A percentile compares a stretch with the other conserved stretches of the same genome.
phyloP scores from a whole-genome alignment of 768 basidiomycete species.

The Termitomyces eurrhizus region DNA sequence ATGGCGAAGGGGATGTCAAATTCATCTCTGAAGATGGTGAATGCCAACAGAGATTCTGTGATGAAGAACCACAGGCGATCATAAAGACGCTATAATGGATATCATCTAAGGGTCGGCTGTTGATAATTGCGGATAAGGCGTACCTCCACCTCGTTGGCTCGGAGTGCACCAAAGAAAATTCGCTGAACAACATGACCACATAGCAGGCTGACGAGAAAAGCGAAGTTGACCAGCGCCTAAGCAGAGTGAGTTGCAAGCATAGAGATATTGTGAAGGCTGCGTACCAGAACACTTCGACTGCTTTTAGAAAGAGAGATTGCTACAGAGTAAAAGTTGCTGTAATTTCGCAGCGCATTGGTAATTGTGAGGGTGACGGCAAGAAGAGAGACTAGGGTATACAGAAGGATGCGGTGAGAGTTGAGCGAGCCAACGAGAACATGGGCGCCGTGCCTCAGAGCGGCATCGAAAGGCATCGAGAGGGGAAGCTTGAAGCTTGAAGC shows the following conservation, averaged over 20 bases:
- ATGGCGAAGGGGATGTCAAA: slow-evolving; percentile 90
- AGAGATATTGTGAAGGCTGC: slow-evolving; percentile 15
- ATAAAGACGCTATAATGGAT: slow-evolving; percentile 73
- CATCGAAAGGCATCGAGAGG: slow-evolving; percentile 44
- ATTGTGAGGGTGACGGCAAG: slow-evolving; percentile 70
- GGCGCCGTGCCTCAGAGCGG: slow-evolving; percentile 46
- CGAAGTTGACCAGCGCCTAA: slow-evolving; percentile 90
- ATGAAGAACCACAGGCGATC: slow-evolving; percentile 97
- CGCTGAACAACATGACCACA: slow-evolving; percentile 76
- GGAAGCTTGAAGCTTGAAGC: background rate
- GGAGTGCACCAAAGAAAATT: slow-evolving; percentile 87
- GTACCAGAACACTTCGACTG: slow-evolving; percentile 86
- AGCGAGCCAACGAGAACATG: slow-evolving; percentile 47
- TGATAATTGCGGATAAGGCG: slow-evolving; percentile 15
- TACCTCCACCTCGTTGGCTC: slow-evolving; percentile 91
- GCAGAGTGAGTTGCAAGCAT: slow-evolving; percentile 4
- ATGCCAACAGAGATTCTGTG: slow-evolving; percentile 92
- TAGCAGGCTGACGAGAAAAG: slow-evolving; percentile 70
- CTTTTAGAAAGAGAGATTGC: slow-evolving; percentile 91
- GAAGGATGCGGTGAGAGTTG: slow-evolving; percentile 58
- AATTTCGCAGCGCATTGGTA: slow-evolving; percentile 71
- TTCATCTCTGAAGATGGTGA: slow-evolving; percentile 96
- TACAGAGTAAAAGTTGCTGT: slow-evolving; percentile 93
- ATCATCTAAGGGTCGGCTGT: background rate
- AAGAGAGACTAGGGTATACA: slow-evolving; percentile 68